phyloP scores from a whole-genome alignment of 106 monocot species.

The Allium fistulosum region DNA sequence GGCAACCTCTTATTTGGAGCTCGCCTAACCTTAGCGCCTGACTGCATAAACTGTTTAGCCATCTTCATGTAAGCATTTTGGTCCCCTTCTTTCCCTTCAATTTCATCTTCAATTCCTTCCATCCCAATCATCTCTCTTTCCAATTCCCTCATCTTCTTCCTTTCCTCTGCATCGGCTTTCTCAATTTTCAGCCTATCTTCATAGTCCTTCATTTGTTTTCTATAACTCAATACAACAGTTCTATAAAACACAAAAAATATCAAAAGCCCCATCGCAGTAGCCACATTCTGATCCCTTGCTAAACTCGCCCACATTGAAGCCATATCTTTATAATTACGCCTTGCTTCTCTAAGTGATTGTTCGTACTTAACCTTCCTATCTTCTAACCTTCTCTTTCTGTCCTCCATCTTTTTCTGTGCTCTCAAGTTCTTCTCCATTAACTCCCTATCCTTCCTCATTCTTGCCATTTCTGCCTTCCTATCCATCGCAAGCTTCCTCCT shows the following conservation, averaged over 20 bases:
- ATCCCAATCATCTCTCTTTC: conserved; percentile 70
- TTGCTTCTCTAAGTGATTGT: conserved; percentile 53
- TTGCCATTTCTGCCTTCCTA: conserved; percentile 36
- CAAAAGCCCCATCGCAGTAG: conserved; percentile 46
- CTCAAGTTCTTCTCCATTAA: conserved; percentile 41
- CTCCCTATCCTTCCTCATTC: conserved; percentile 41
- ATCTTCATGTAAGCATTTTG: conserved; percentile 72
- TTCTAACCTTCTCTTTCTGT: conserved; percentile 41
- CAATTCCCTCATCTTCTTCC: conserved; percentile 64
- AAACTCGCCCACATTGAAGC: conserved; percentile 49
- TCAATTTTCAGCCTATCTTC: conserved; percentile 86
- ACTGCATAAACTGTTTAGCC: conserved; percentile 78
- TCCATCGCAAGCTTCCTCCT: conserved; percentile 44
- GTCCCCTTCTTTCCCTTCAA: conserved; percentile 42
- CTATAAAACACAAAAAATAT: conserved; percentile 66
- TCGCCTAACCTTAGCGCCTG: conserved; percentile 68
- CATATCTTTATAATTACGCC: conserved; percentile 56
- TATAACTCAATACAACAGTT: conserved; percentile 69
- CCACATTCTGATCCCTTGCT: conserved; percentile 53
- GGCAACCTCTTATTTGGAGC: conserved; percentile 46
- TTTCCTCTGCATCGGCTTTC: conserved; percentile 74
- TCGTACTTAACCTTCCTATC: conserved; percentile 36
- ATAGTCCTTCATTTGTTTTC: conserved; percentile 78
- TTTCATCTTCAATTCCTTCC: conserved; percentile 36
- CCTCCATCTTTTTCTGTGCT: conserved; percentile 54